Evolutionary conservation across 768 basidiomycete species (phyloP).

Genomic region (Phanerochaete carnosa): DNA sequence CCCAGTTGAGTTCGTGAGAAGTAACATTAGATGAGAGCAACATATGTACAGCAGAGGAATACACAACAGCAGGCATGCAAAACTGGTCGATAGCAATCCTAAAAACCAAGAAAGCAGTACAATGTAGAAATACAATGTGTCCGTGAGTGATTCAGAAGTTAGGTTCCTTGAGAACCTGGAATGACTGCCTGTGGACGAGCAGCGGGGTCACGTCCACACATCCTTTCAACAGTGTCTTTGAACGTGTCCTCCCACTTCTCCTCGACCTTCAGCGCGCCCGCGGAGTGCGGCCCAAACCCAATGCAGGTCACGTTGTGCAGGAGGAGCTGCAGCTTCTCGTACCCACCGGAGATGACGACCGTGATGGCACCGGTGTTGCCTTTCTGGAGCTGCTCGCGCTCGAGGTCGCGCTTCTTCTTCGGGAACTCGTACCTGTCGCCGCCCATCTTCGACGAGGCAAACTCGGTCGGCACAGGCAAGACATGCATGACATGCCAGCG

Average conservation of each 20-base stretch:
- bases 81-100: background rate
- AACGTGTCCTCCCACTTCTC: slow-evolving; percentile 13
- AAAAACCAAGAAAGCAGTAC: background rate
- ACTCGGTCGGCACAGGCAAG: background rate
- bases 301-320: slow-evolving; percentile 12
- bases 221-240: slow-evolving; percentile 12
- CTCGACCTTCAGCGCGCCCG: slow-evolving; percentile 7
- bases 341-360: background rate
- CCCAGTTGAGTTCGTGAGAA: background rate
- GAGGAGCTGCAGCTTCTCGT: background rate
- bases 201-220: slow-evolving; percentile 7
- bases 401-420: slow-evolving; percentile 6
- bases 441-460: background rate
- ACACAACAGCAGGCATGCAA: background rate
- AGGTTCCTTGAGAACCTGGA: background rate
- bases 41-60: background rate
- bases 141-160: too few relatives aligned
- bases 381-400: slow-evolving; percentile 7
- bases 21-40: background rate
- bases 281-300: slow-evolving; percentile 13
- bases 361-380: slow-evolving; percentile 13
- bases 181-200: background rate
- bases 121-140: background rate
- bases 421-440: background rate
- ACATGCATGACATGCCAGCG: slow-evolving; percentile 6